These are phyloP conservation scores for Stereocaulon alpinum DNA, from an alignment of 495 filamentous ascomycete species.

Conservation along the genomic window DNA sequence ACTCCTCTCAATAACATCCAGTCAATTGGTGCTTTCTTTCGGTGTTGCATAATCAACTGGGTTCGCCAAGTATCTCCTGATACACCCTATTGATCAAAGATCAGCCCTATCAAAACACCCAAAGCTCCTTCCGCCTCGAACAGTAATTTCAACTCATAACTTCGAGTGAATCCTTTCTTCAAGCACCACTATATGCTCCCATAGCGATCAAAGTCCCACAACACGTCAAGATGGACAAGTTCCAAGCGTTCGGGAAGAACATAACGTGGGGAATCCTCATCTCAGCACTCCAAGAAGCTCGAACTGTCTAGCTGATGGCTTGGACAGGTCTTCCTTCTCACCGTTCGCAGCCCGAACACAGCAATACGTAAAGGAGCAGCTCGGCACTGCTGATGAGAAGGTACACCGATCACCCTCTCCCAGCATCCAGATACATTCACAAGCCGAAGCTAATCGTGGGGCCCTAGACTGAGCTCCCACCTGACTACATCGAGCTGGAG, in stretches of 20 bases:
- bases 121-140: too few species aligned
- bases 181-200: background rate
- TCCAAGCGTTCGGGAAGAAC: slow-evolving; percentile 67
- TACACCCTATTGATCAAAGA: background rate
- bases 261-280: slow-evolving; percentile 43
- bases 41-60: too few species aligned
- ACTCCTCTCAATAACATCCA: slow-evolving; percentile 12
- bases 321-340: slow-evolving; percentile 48
- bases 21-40: background rate
- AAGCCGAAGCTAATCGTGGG: background rate
- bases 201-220: background rate
- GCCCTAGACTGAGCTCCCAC: slow-evolving; percentile 80
- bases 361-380: slow-evolving; percentile 93
- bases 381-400: slow-evolving; percentile 93
- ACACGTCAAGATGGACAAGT: slow-evolving; percentile 49
- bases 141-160: background rate
- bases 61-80: too few species aligned
- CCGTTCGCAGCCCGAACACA: slow-evolving; percentile 89
- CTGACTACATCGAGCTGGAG: slow-evolving; percentile 97
- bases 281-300: slow-evolving; percentile 14
- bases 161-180: background rate
- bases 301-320: slow-evolving; percentile 1
- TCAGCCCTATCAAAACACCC: too few species aligned
- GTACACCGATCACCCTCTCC: slow-evolving; percentile 29
- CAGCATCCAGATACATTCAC: too few species aligned